phyloP scores from a whole-genome alignment of 805 yeast genomes.

The Saturnispora zaruensis region DNA sequence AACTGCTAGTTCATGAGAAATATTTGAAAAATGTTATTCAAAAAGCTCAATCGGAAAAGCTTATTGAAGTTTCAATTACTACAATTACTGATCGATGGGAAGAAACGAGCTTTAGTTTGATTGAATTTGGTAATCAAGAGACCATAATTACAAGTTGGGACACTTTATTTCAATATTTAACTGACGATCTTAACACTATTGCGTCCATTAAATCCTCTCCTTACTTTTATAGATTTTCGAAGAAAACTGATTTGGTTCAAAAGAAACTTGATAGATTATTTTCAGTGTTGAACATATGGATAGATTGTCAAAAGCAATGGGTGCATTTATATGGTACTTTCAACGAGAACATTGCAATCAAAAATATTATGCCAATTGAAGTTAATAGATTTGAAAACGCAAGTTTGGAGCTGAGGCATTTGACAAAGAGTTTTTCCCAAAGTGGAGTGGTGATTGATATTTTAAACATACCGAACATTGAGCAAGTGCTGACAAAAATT shows the following conservation, averaged over 20 bases:
- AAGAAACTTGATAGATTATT: slow-evolving; percentile 42
- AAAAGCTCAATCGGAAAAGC: slow-evolving; percentile 66
- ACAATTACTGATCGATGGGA: slow-evolving; percentile 52
- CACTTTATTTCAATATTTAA: slow-evolving; percentile 44
- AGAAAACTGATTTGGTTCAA: slow-evolving; percentile 47
- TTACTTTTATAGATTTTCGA: slow-evolving; percentile 51
- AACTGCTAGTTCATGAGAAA: slow-evolving; percentile 37
- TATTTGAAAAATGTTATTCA: slow-evolving; percentile 41
- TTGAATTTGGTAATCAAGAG: slow-evolving; percentile 42
- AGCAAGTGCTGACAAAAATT: slow-evolving; percentile 38
- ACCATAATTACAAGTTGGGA: slow-evolving; percentile 65
- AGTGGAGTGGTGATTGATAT: slow-evolving; percentile 48
- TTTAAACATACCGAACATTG: slow-evolving; percentile 40
- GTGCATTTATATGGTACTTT: slow-evolving; percentile 76
- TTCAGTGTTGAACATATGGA: slow-evolving; percentile 57
- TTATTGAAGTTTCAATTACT: slow-evolving; percentile 49
- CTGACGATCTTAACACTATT: slow-evolving; percentile 54
- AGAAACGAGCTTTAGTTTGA: slow-evolving; percentile 39
- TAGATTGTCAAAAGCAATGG: slow-evolving; percentile 86
- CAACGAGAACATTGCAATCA: slow-evolving; percentile 48
- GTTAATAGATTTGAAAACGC: slow-evolving; percentile 54
- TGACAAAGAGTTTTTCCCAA: slow-evolving; percentile 42
- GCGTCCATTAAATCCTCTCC: slow-evolving; percentile 65
- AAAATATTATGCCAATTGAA: slow-evolving; percentile 60
- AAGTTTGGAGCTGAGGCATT: slow-evolving; percentile 49